Evolutionary conservation across 1,139 yeast genomes (phyloP).

Genomic region (Geotrichum phurueaensis): DNA sequence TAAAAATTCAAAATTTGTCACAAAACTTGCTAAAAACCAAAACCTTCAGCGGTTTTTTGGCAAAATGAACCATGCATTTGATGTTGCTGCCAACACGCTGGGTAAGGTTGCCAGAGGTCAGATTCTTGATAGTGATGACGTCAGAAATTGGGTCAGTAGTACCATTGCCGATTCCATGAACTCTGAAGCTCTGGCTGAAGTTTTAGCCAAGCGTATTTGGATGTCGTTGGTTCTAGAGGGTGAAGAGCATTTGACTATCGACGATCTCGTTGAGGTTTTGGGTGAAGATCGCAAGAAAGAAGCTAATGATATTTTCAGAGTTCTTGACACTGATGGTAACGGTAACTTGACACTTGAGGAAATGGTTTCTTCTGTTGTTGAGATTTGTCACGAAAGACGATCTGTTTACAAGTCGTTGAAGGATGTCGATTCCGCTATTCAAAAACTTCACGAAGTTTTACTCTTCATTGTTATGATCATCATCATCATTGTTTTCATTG

Average conservation of each 20-base stretch:
- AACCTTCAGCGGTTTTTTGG: constrained; percentile 30
- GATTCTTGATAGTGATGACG: constrained; percentile 8
- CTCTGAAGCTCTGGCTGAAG: constrained; percentile 30
- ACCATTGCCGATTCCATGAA: constrained; percentile 37
- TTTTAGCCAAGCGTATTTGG: constrained; percentile 40
- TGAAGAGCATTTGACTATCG: constrained; percentile 33
- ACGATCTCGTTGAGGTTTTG: constrained; percentile 37
- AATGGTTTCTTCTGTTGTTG: constrained; percentile 33
- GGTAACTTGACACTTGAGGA: constrained; percentile 39
- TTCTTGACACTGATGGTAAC: constrained; percentile 37
- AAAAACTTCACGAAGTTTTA: constrained; percentile 37
- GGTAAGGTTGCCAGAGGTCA: constrained; percentile 31
- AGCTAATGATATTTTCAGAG: constrained; percentile 34
- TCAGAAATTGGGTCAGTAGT: constrained; percentile 24
- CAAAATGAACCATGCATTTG: constrained; percentile 30
- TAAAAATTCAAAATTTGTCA: constrained; percentile 20
- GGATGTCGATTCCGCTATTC: constrained; percentile 41
- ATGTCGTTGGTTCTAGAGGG: constrained; percentile 40
- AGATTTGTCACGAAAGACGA: constrained; percentile 35
- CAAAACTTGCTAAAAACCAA: constrained; percentile 21
- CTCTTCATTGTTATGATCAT: constrained; percentile 35
- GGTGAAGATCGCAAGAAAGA: constrained; percentile 32
- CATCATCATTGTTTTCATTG: constrained; percentile 37
- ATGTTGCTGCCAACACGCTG: constrained; percentile 31
- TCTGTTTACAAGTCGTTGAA: constrained; percentile 37